phyloP scores from a whole-genome alignment of 805 yeast species.

The Sugiyamaella mastotermitis region DNA sequence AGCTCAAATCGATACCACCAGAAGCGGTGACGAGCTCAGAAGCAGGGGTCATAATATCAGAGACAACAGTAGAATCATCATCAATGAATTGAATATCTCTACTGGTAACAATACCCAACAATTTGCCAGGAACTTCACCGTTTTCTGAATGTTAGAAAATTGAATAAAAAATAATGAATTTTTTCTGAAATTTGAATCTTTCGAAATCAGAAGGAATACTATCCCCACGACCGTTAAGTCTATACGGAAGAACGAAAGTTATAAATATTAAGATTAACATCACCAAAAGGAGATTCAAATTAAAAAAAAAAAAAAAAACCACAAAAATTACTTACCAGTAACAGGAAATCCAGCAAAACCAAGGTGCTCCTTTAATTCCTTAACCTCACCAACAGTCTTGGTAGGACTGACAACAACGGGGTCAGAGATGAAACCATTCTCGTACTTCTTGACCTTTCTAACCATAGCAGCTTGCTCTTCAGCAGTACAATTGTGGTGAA shows the following conservation, averaged over 20 bases:
- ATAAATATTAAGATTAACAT: constrained; percentile 31
- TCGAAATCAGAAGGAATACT: constrained; percentile 32
- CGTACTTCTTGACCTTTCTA: constrained; percentile 90
- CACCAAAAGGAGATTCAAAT: too few relatives aligned
- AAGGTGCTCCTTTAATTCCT: constrained; percentile 55
- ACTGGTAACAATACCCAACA: constrained; percentile 91
- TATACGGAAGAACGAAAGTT: constrained; percentile 99
- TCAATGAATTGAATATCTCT: constrained; percentile 97
- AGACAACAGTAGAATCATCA: constrained; percentile 51
- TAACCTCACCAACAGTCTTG: constrained; percentile 75
- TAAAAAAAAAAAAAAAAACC: constrained; percentile 37
- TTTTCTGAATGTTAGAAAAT: constrained; percentile 45
- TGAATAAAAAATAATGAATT: constrained; percentile 18
- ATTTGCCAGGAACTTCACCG: constrained; percentile 83
- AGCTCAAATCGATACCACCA: constrained; percentile 66
- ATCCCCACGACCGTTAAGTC: constrained; percentile 98
- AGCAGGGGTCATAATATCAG: constrained; percentile 71
- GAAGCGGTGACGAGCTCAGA: constrained; percentile 70
- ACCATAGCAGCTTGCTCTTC: constrained; percentile 99
- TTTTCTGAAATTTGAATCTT: too few relatives aligned
- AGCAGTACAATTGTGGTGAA: constrained; percentile 94
- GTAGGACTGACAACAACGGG: constrained; percentile 81
- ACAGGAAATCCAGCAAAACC: constrained; percentile 99
- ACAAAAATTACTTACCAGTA: constrained; percentile 75
- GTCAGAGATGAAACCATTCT: constrained; percentile 94